Evolutionary conservation across 768 basidiomycete species (phyloP).

Genomic region (Naganishia antarctica): DNA sequence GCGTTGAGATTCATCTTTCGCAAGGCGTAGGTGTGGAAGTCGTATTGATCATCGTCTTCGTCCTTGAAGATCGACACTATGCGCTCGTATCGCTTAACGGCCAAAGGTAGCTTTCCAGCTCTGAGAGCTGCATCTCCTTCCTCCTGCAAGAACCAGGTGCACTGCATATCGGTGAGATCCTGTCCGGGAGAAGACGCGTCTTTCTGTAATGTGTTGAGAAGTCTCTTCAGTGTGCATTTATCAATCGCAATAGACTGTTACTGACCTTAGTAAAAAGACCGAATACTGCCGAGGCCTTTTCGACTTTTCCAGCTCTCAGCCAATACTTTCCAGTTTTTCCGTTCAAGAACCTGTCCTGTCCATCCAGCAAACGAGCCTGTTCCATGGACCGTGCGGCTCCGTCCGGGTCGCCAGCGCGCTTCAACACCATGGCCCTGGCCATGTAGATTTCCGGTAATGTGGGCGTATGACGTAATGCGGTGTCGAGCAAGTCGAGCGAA

Average conservation of each 20-base stretch:
- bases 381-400: constrained; percentile 73
- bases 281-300: constrained; percentile 67
- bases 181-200: constrained; percentile 66
- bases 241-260: constrained; percentile 5
- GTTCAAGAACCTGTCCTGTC: constrained; percentile 92
- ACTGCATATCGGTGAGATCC: constrained; percentile 95
- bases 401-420: constrained; percentile 72
- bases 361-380: constrained; percentile 76
- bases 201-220: constrained; percentile 61
- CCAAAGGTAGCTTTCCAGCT: constrained; percentile 64
- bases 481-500: constrained; percentile 55
- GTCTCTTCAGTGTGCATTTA: neutral
- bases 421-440: constrained; percentile 74
- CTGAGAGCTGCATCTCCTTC: constrained; percentile 68
- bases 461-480: constrained; percentile 77
- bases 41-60: constrained; percentile 91
- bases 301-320: constrained; percentile 71
- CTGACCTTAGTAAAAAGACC: constrained; percentile 87
- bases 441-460: constrained; percentile 86
- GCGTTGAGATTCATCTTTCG: constrained; percentile 81
- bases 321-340: constrained; percentile 89
- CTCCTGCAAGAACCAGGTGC: constrained; percentile 75
- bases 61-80: constrained; percentile 78
- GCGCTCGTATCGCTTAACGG: constrained; percentile 77
- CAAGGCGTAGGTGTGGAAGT: constrained; percentile 92